Evolutionary conservation across 2,329 filamentous ascomycete genomes (phyloP).

Genomic region (Akanthomyces uredinophilus): DNA sequence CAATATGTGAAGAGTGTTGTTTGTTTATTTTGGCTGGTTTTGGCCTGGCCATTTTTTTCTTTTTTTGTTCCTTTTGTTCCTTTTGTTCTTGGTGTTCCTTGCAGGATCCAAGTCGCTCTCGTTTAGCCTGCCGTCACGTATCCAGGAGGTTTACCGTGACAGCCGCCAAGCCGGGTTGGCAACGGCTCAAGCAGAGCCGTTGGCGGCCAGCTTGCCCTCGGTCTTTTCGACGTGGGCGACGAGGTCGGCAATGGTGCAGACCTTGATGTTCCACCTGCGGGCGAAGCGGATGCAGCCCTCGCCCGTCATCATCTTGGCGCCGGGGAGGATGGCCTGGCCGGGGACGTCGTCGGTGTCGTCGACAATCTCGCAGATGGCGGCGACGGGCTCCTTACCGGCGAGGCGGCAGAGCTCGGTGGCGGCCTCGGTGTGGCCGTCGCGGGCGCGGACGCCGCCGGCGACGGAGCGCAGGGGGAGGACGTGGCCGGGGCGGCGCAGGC

Average conservation of each 20-base stretch:
- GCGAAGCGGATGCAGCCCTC: constrained; percentile 88
- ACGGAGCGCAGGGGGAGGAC: constrained; percentile 78
- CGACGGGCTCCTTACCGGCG: constrained; percentile 70
- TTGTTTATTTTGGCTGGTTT: background rate
- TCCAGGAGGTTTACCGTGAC: background rate
- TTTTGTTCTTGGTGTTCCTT: background rate
- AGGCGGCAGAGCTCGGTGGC: constrained; percentile 84
- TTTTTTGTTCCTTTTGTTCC: background rate
- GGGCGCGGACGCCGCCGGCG: constrained; percentile 72
- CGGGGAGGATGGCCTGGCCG: constrained; percentile 60
- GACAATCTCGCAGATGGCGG: constrained; percentile 87
- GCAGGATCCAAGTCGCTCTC: background rate
- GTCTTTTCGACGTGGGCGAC: constrained; percentile 72
- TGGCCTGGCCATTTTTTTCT: background rate
- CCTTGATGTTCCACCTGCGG: constrained; percentile 79
- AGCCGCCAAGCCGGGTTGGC: too few species aligned
- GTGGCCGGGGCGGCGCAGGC: constrained; percentile 81
- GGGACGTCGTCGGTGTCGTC: constrained; percentile 72
- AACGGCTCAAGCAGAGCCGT: constrained; percentile 31
- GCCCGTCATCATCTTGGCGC: constrained; percentile 84
- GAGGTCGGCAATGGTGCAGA: constrained; percentile 92
- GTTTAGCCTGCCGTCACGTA: background rate
- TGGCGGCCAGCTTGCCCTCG: constrained; percentile 54
- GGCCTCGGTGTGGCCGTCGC: constrained; percentile 88
- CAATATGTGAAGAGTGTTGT: background rate